Percentiles rank a stretch among this genome's conserved stretches.
Conservation (phyloP, 1,284 basidiomycete species). For the Quambalaria eucalypti region DNA sequence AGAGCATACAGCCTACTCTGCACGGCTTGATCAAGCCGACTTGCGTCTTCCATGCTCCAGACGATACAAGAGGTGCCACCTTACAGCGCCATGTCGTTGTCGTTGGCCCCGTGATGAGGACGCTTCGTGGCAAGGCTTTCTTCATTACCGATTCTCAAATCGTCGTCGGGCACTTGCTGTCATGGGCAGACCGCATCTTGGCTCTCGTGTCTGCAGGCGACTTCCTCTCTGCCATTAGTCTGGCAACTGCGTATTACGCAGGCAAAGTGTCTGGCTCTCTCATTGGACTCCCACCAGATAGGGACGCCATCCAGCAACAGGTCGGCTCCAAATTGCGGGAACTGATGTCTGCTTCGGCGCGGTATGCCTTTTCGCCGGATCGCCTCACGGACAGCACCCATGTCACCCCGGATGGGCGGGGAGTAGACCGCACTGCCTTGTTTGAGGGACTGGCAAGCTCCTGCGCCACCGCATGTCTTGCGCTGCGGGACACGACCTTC, state of each 20-base stretch:
- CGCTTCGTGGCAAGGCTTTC: conserved; percentile 85
- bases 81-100: conserved; percentile 18
- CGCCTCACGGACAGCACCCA: conserved; percentile 83
- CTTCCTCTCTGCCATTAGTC: conserved; percentile 79
- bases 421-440: conserved; percentile 78
- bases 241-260: conserved; percentile 74
- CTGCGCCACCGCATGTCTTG: conserved; percentile 72
- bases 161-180: conserved; percentile 74
- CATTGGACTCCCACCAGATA: conserved; percentile 71
- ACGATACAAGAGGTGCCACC: no score
- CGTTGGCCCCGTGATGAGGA: conserved; percentile 57
- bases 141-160: conserved; percentile 59
- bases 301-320: conserved; percentile 55
- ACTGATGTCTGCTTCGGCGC: conserved; percentile 75
- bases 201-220: conserved; percentile 74
- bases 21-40: conserved; percentile 36
- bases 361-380: conserved; percentile 87
- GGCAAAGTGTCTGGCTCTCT: conserved; percentile 73
- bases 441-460: conserved; percentile 79
- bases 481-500: conserved; percentile 70
- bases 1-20: conserved; percentile 10
- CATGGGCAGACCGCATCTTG: conserved; percentile 90
- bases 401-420: conserved; percentile 68
- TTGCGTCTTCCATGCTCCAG: conserved; percentile 18
- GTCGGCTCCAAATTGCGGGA: conserved; percentile 70